These are phyloP conservation scores for Exophiala sp. DNA, from an alignment of 2,329 filamentous ascomycete genomes.

Conservation along the genomic window DNA sequence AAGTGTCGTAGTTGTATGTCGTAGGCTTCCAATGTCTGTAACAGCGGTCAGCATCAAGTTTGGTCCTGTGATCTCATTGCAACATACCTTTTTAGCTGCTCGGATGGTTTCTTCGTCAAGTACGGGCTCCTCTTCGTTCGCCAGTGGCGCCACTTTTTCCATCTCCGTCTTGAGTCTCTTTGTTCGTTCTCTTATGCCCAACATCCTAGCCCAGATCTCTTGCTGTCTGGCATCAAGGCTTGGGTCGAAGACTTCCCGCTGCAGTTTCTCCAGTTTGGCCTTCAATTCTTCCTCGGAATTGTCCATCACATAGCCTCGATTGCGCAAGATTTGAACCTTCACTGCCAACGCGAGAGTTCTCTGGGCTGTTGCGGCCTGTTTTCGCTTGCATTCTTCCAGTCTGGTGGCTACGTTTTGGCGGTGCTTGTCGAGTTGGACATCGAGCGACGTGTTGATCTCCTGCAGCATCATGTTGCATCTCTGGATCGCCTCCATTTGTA, in stretches of 20 bases:
- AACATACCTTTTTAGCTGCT: constrained; percentile 54
- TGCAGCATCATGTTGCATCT: constrained; percentile 55
- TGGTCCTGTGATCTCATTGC: neutral
- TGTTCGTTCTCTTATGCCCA: constrained; percentile 54
- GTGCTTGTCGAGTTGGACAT: constrained; percentile 54
- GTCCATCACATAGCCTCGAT: constrained; percentile 60
- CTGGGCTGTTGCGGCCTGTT: constrained; percentile 55
- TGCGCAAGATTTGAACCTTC: constrained; percentile 59
- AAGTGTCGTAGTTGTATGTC: constrained; percentile 51
- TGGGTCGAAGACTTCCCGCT: constrained; percentile 56
- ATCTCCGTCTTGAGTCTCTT: constrained; percentile 55
- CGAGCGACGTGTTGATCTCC: constrained; percentile 60
- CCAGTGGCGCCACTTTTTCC: constrained; percentile 44
- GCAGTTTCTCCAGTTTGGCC: constrained; percentile 54
- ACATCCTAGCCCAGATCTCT: constrained; percentile 63
- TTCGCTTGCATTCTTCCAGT: constrained; percentile 53
- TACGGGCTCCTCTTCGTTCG: constrained; percentile 37
- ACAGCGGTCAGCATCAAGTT: neutral
- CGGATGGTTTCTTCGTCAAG: constrained; percentile 55
- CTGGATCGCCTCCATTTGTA: constrained; percentile 53
- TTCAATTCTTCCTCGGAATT: constrained; percentile 58
- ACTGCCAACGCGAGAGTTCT: constrained; percentile 56
- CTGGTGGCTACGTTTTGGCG: constrained; percentile 55
- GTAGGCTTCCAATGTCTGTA: constrained; percentile 47
- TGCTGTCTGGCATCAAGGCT: constrained; percentile 55